phyloP scores from a whole-genome alignment of 805 yeast species.

The Candida insectorum region DNA sequence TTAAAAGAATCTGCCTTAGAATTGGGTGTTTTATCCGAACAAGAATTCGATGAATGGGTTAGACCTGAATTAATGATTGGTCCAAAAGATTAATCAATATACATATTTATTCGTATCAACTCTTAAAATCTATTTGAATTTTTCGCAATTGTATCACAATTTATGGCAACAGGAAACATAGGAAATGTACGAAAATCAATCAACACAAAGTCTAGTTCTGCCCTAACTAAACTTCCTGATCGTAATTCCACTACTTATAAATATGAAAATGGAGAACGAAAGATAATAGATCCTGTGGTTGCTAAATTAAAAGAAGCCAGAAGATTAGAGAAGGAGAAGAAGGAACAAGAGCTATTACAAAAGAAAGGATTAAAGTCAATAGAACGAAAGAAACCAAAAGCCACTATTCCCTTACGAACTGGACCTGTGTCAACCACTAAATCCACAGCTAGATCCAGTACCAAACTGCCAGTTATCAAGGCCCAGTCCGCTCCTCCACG shows the following conservation, averaged over 20 bases:
- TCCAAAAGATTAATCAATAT: conserved; percentile 53
- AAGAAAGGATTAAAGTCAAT: conserved; percentile 31
- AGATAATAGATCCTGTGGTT: conserved; percentile 62
- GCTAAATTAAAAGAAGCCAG: conserved; percentile 65
- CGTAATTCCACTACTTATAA: neutral
- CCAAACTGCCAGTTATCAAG: neutral
- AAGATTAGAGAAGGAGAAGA: conserved; percentile 48
- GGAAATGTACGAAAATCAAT: too few relatives aligned
- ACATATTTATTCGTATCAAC: conserved; percentile 1
- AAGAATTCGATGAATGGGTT: conserved; percentile 95
- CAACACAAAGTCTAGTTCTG: too few relatives aligned
- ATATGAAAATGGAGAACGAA: conserved; percentile 15
- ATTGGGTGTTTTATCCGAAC: conserved; percentile 75
- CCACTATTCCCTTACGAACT: conserved; percentile 8
- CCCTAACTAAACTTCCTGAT: too few relatives aligned
- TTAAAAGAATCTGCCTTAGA: conserved; percentile 93
- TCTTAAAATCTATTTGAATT: too few relatives aligned
- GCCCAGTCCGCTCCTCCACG: neutral
- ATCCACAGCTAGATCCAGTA: neutral
- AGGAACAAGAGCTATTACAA: conserved; percentile 29
- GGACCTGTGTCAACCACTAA: too few relatives aligned
- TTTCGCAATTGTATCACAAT: too few relatives aligned
- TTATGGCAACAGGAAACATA: too few relatives aligned
- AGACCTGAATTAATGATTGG: conserved; percentile 98
- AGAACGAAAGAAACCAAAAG: conserved; percentile 12